A percentile compares a stretch with the other conserved stretches of the same genome.
Conservation (phyloP, 345 rosid species). For the Salix purpurea region DNA sequence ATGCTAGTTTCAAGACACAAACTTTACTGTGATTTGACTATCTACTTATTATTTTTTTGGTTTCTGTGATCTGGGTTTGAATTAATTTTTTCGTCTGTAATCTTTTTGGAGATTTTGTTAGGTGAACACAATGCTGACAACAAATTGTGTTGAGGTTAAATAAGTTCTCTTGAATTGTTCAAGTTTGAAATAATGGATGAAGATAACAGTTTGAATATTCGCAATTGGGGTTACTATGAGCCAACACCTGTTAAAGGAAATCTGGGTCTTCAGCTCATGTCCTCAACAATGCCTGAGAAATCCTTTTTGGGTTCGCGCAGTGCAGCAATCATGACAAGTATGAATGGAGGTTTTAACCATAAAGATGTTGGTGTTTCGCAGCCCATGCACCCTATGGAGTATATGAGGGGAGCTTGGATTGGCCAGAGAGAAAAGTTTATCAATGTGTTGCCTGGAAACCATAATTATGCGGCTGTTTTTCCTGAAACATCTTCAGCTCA, state of each 20-base stretch:
- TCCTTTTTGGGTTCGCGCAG: neutral
- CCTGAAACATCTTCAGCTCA: slow-evolving; percentile 64
- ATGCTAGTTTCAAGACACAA: neutral
- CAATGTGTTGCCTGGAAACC: slow-evolving; percentile 46
- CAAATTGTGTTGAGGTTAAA: neutral
- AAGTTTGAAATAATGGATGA: neutral
- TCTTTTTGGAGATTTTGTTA: neutral
- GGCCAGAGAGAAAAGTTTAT: slow-evolving; percentile 63
- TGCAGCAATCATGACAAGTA: neutral
- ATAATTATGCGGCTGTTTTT: slow-evolving; percentile 39
- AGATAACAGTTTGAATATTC: neutral
- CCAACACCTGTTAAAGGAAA: neutral
- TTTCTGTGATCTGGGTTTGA: neutral
- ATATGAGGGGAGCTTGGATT: slow-evolving; percentile 60
- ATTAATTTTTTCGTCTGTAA: neutral
- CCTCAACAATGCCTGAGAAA: neutral
- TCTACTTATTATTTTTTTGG: neutral
- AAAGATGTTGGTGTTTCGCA: slow-evolving; percentile 33
- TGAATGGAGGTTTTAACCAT: neutral
- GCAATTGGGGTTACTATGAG: neutral
- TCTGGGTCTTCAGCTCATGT: neutral
- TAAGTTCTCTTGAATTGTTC: neutral
- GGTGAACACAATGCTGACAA: neutral
- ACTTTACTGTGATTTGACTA: neutral
- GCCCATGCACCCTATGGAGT: slow-evolving; percentile 56